Base-by-base conservation (phyloP, 2,329 filamentous ascomycete genomes). In the Stromatinia cepivora region DNA sequence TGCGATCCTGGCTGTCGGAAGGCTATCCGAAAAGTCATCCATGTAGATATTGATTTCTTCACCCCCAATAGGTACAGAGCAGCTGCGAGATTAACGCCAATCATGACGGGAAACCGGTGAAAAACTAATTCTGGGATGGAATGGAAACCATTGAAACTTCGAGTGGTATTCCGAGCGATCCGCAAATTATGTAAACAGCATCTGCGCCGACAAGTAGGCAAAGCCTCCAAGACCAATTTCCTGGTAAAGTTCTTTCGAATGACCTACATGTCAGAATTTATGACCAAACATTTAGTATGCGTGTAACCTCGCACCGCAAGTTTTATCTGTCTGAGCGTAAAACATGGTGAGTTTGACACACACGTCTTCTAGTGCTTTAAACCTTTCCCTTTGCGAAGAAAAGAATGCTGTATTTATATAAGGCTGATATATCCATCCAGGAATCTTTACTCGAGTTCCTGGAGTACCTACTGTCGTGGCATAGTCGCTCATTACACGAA, bases 131-230 rank as follows among this genome's bases (percentile, higher is more conserved):
- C 39, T 31, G 17, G 57, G 10, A 46, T 42, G 39, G 10, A 10
- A 46, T n/a, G 39, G 15, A 10, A 61, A 61, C 39, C 57, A 31
- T 61, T 31, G 39, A 61, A 45, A 61, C 57, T 46, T 61, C 39
- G 15, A 61, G 5, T 61, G n/a, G 39, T 46, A 22, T 42, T 61
- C 57, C 39, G 39, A 61, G 57, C 57, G 39, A 31, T 31, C 57
- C 57, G 57, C 39, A 31, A 13, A 45, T 22, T 3, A 22, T n/a
- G 25, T 13, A 13, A 31, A 28, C 15, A 45, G n/a, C 25, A 11
- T 34, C 15, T 31, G 28, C 31, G 15, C 15, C 28, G 15, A 13
- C 5, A 28, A 22, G 11, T 22, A 7, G 57, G 39, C 34, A 42
- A 45, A 45, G 36, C 15, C 39, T 46, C 57, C 25, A 42, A 11